Base-by-base conservation (phyloP, 2,329 filamentous ascomycete species). In the Gaeumannomyces sp. region DNA sequence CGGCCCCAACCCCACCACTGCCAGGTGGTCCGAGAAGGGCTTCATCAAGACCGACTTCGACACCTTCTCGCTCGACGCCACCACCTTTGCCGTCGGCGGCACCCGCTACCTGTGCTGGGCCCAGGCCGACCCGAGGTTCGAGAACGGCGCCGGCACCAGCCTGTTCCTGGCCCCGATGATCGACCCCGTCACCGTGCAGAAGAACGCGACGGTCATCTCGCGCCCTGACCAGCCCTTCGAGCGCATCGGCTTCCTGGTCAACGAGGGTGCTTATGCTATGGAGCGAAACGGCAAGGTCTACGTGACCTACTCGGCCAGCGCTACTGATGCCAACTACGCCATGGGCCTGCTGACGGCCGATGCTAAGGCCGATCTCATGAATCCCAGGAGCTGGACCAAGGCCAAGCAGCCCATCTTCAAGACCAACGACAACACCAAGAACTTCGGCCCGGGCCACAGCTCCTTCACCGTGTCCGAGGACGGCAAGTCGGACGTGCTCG, bases 381-480 rank as follows among this genome's bases (percentile, higher is more conserved):
- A 73, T 58, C 62, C 69, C 1, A 57, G 67, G 0, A 69, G 67
- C 14, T 74, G 73, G 73, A 62, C 29, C 38, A 74, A 74, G 64
- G 59, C 68, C 0, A 66, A 61, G 25, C 64, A 61, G n/a, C 72
- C 73, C 13, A 63, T 74, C 28, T 73, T 74, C 64, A 35, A 60
- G 16, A 72, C 69, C 67, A 72, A 73, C 65, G 66, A 66, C 25
- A 63, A 66, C 22, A 73, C 73, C 11, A 67, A 67, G 38, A 68
- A 73, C 59, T 74, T 67, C 66, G 73, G 73, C 2, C 73, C 73
- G 0, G 73, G 72, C 1, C 72, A 74, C 64, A 72, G 69, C 68
- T 67, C 67, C 31, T 74, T 74, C 58, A 72, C 71, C 11, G 66
- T 70, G 14, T 73, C 72, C 1, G 73, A 74, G 64, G 72, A 74